phyloP scores from a whole-genome alignment of 495 filamentous ascomycete genomes.

The Tuber magnatum region DNA sequence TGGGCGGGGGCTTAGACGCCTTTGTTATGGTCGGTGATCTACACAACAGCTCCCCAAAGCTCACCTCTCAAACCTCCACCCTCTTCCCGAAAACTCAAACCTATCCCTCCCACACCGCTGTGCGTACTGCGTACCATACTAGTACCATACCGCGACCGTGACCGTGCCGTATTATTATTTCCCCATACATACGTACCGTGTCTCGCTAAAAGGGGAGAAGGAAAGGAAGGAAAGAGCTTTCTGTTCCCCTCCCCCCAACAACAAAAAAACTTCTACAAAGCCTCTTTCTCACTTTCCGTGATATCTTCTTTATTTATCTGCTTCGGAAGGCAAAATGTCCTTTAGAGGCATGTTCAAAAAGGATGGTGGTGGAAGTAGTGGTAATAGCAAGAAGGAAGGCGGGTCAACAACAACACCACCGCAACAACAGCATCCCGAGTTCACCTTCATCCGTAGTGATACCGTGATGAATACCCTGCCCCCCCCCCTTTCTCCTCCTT shows the following conservation, averaged over 20 bases:
- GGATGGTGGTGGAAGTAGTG: not conserved
- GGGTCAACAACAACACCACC: not conserved
- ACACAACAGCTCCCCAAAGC: not conserved
- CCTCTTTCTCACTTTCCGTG: not conserved
- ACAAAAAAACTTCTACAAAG: not conserved
- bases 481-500: constrained; percentile 41
- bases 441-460: constrained; percentile 78
- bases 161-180: not conserved
- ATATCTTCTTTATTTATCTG: not conserved
- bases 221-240: not conserved
- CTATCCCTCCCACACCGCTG: not conserved
- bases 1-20: not conserved
- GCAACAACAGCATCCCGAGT: constrained; percentile 49
- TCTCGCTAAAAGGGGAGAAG: not conserved
- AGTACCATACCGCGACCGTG: not conserved
- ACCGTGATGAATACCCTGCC: constrained; percentile 45
- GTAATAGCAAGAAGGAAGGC: not conserved
- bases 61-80: not conserved
- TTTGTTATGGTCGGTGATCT: not conserved
- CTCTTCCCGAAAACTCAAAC: not conserved
- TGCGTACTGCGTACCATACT: not conserved
- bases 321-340: not conserved
- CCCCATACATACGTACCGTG: not conserved
- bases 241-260: not conserved
- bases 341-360: not conserved